phyloP scores from a whole-genome alignment of 2,329 filamentous ascomycete species.

The Magnaporthiopsis rhizophila region DNA sequence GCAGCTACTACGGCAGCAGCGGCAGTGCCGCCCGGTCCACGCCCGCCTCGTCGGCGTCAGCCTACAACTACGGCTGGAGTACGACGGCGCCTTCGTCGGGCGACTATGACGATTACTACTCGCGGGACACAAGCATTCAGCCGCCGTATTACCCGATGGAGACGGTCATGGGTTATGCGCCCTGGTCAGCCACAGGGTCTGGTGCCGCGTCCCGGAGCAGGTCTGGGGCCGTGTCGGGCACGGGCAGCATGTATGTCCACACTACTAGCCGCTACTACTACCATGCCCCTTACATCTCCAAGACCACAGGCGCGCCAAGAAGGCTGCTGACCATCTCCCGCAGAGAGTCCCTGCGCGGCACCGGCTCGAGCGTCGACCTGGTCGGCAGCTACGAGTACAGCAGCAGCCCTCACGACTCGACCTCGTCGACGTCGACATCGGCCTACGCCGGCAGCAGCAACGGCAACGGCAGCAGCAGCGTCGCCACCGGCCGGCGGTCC shows the following conservation, averaged over 20 bases:
- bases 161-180: too few species aligned
- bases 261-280: neutral
- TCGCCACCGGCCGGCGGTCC: neutral
- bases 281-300: neutral
- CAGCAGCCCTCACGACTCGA: neutral
- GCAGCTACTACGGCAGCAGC: neutral
- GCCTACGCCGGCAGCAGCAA: neutral
- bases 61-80: neutral
- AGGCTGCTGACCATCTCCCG: constrained; percentile 1
- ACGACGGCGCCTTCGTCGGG: neutral
- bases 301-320: neutral
- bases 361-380: neutral
- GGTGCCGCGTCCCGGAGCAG: neutral
- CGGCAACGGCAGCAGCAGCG: too few species aligned
- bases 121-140: neutral
- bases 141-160: too few species aligned
- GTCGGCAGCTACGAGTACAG: constrained; percentile 4
- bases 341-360: constrained; percentile 1
- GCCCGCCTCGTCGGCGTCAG: neutral
- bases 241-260: constrained; percentile 7
- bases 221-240: neutral
- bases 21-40: neutral
- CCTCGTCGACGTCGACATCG: neutral
- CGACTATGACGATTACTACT: constrained; percentile 1
- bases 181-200: neutral